Evolutionary conservation across 805 yeast genomes (phyloP).

Genomic region (Blastobotrys attinorum): DNA sequence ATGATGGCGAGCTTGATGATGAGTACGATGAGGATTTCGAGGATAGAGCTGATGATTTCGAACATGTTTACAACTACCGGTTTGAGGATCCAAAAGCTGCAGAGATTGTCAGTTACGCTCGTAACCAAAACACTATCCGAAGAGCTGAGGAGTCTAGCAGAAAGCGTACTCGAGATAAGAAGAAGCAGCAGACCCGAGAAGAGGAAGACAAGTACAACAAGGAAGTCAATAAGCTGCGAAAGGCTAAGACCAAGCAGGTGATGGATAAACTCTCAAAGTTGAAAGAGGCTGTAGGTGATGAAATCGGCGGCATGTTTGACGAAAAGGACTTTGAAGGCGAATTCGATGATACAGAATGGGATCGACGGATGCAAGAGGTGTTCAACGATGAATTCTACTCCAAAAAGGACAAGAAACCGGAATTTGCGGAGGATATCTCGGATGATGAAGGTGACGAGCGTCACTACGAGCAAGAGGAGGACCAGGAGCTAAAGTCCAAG

Average conservation of each 20-base stretch:
- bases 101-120: slow-evolving; percentile 89
- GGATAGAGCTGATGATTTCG: slow-evolving; percentile 84
- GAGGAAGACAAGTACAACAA: slow-evolving; percentile 50
- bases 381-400: slow-evolving; percentile 78
- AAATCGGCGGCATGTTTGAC: slow-evolving; percentile 51
- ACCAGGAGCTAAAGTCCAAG: slow-evolving; percentile 7
- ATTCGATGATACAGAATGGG: slow-evolving; percentile 90
- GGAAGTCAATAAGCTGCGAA: slow-evolving; percentile 62
- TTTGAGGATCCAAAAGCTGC: slow-evolving; percentile 88
- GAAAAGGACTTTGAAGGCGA: slow-evolving; percentile 76
- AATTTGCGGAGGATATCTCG: slow-evolving; percentile 28
- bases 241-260: slow-evolving; percentile 66
- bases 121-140: slow-evolving; percentile 84
- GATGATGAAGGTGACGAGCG: slow-evolving; percentile 17
- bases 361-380: slow-evolving; percentile 69
- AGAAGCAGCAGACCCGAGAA: slow-evolving; percentile 44
- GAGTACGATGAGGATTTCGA: slow-evolving; percentile 82
- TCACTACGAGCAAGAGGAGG: slow-evolving; percentile 22
- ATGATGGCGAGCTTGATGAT: slow-evolving; percentile 38
- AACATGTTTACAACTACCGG: slow-evolving; percentile 88
- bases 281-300: slow-evolving; percentile 65
- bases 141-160: slow-evolving; percentile 67
- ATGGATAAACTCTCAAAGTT: slow-evolving; percentile 61
- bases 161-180: slow-evolving; percentile 72
- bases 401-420: slow-evolving; percentile 39